phyloP scores from a whole-genome alignment of 75 land plant genomes.

The Gnetum montanum region DNA sequence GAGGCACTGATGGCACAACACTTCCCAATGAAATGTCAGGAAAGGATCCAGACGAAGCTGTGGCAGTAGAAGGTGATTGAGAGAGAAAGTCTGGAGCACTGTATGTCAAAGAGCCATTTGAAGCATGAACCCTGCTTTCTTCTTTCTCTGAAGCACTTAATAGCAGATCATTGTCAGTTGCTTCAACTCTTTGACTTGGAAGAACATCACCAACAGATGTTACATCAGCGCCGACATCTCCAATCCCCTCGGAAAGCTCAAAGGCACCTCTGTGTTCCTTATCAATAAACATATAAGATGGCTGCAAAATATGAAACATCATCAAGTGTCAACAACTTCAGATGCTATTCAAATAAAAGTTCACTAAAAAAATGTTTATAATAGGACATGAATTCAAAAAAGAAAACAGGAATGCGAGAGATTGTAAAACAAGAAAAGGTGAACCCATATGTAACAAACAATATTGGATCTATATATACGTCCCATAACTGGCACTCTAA shows the following conservation, averaged over 20 bases:
- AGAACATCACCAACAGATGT: constrained; percentile 33
- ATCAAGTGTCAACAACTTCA: background rate
- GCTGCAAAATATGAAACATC: constrained; percentile 44
- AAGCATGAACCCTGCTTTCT: constrained; percentile 29
- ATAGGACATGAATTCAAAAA: too few relatives aligned
- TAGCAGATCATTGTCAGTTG: constrained; percentile 83
- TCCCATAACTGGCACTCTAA: background rate
- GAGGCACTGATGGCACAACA: constrained; percentile 11
- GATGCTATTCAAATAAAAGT: background rate
- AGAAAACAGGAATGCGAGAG: background rate
- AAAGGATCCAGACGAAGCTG: constrained; percentile 8
- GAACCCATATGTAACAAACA: background rate
- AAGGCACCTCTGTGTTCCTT: constrained; percentile 89
- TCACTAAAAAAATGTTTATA: background rate
- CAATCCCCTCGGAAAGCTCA: constrained; percentile 83
- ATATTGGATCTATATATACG: background rate
- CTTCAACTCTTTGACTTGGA: constrained; percentile 66
- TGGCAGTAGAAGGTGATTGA: constrained; percentile 18
- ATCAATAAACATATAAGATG: constrained; percentile 96
- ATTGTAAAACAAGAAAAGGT: background rate
- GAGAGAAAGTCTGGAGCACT: constrained; percentile 41
- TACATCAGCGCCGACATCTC: constrained; percentile 33
- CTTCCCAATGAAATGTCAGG: constrained; percentile 14
- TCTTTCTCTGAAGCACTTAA: constrained; percentile 82
- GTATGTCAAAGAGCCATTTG: constrained; percentile 61